Conservation (phyloP, 1,284 basidiomycete species). For the Anthracocystis setariae region DNA sequence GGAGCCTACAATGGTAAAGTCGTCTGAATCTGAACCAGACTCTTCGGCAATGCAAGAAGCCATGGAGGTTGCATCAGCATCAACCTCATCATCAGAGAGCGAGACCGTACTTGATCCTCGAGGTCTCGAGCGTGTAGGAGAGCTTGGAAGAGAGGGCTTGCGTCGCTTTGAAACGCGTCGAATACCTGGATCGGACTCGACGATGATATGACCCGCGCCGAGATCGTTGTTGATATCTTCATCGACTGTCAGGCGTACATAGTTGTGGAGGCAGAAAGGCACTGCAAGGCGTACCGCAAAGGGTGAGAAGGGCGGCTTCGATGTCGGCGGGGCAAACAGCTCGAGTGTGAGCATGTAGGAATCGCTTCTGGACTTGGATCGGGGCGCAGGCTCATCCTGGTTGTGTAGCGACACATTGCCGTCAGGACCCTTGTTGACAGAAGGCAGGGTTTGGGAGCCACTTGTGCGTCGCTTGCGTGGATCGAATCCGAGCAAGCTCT, state of each 20-base stretch:
- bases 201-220: constrained; percentile 19
- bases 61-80: constrained; percentile 29
- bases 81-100: constrained; percentile 29
- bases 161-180: constrained; percentile 15
- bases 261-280: constrained; percentile 43
- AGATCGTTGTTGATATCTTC: constrained; percentile 24
- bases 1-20: constrained; percentile 29
- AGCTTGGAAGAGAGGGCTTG: constrained; percentile 1
- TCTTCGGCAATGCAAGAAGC: constrained; percentile 18
- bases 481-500: constrained; percentile 28
- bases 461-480: not conserved
- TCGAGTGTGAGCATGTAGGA: constrained; percentile 38
- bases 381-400: constrained; percentile 10
- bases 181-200: constrained; percentile 42
- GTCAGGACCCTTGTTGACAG: constrained; percentile 4
- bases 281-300: constrained; percentile 26
- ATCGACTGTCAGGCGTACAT: constrained; percentile 37
- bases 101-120: constrained; percentile 14
- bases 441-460: constrained; percentile 8
- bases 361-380: constrained; percentile 5
- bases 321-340: constrained; percentile 5
- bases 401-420: constrained; percentile 13
- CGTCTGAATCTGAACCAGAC: constrained; percentile 15
- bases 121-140: constrained; percentile 8
- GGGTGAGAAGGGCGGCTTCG: constrained; percentile 19